A percentile compares a stretch with the other conserved stretches of the same genome.
Evolutionary conservation across 495 filamentous ascomycete species (phyloP).

Genomic region (Tuber borchii): DNA sequence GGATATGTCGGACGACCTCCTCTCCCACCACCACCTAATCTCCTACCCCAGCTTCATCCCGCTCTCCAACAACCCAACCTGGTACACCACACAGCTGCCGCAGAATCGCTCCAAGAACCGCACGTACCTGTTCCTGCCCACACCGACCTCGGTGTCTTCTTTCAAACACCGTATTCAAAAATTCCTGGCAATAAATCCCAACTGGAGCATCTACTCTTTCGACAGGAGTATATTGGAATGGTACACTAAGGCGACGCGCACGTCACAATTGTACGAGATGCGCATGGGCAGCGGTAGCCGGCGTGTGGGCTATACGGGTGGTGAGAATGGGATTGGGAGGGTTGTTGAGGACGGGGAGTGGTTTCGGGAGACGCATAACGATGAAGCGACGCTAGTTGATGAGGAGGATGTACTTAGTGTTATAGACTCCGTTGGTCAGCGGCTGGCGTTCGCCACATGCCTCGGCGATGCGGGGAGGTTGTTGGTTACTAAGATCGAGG

Average conservation of each 20-base stretch:
- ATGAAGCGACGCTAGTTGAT: conserved; percentile 16
- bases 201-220: conserved; percentile 36
- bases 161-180: conserved; percentile 9
- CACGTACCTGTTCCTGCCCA: conserved; percentile 29
- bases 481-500: conserved; percentile 18
- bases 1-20: conserved; percentile 40
- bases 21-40: conserved; percentile 32
- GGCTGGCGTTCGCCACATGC: conserved; percentile 16
- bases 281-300: background rate
- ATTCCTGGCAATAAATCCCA: conserved; percentile 32
- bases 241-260: conserved; percentile 11
- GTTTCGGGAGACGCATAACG: conserved; percentile 23
- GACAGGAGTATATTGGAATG: conserved; percentile 25
- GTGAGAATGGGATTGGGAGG: conserved; percentile 4
- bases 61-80: conserved; percentile 28
- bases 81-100: conserved; percentile 30
- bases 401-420: conserved; percentile 29
- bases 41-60: conserved; percentile 33
- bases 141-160: conserved; percentile 11
- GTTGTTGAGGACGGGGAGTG: conserved; percentile 28
- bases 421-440: conserved; percentile 10
- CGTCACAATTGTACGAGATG: conserved; percentile 30
- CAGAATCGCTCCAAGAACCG: conserved; percentile 17
- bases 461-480: conserved; percentile 17
- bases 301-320: background rate